Evolutionary conservation across 2,329 filamentous ascomycete genomes (phyloP).

Genomic region (Elsinoe batatas): DNA sequence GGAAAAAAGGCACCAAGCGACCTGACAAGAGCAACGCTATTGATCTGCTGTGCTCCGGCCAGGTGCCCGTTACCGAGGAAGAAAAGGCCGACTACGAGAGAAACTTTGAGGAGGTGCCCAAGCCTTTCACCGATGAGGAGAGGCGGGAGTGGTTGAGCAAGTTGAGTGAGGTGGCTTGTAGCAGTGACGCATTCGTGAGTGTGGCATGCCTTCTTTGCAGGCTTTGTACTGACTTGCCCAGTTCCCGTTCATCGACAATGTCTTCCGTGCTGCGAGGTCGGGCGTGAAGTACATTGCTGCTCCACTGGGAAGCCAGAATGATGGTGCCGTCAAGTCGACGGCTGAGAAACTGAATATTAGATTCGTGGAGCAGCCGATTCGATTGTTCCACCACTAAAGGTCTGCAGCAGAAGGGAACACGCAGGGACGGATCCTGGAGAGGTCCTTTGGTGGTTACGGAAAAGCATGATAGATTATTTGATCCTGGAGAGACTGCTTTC

Average conservation of each 20-base stretch:
- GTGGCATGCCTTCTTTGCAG: slow-evolving; percentile 28
- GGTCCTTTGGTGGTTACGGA: not conserved
- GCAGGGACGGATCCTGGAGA: not conserved
- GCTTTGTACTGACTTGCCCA: slow-evolving; percentile 25
- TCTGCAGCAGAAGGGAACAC: no score
- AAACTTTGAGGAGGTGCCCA: slow-evolving; percentile 81
- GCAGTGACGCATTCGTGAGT: slow-evolving; percentile 90
- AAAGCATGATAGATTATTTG: not conserved
- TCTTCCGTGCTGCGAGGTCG: slow-evolving; percentile 80
- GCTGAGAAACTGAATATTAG: slow-evolving; percentile 86
- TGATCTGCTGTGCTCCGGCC: slow-evolving; percentile 83
- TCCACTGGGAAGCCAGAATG: slow-evolving; percentile 82
- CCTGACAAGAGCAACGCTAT: slow-evolving; percentile 98
- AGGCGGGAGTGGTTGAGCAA: slow-evolving; percentile 76
- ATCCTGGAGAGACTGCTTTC: not conserved
- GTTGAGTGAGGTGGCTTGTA: slow-evolving; percentile 72
- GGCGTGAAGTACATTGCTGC: slow-evolving; percentile 95
- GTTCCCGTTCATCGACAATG: slow-evolving; percentile 98
- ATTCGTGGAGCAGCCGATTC: slow-evolving; percentile 88
- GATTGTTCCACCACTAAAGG: slow-evolving; percentile 84
- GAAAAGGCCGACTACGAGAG: slow-evolving; percentile 82
- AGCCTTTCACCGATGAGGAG: slow-evolving; percentile 74
- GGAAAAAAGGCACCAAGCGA: slow-evolving; percentile 95
- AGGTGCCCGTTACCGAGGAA: slow-evolving; percentile 71
- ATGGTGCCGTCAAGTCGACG: slow-evolving; percentile 71